Evolutionary conservation across 768 basidiomycete species (phyloP).

Genomic region (Fistulinella prunicolor): DNA sequence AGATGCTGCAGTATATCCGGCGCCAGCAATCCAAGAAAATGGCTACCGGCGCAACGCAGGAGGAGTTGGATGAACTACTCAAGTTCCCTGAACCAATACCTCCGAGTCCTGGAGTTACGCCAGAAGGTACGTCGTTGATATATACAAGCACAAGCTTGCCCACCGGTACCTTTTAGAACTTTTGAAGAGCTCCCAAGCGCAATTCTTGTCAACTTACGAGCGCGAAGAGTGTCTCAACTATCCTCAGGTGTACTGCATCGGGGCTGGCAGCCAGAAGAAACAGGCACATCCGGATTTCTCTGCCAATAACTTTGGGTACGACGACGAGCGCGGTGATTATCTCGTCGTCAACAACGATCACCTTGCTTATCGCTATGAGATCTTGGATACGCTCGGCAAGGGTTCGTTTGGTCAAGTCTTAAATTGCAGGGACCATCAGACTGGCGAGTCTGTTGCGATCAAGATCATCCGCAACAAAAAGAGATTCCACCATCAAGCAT

Average conservation of each 20-base stretch:
- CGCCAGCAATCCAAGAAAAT: constrained; percentile 88
- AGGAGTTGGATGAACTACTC: constrained; percentile 83
- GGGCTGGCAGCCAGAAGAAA: constrained; percentile 81
- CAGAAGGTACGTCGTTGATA: constrained; percentile 55
- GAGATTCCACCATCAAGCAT: constrained; percentile 95
- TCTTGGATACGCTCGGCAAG: constrained; percentile 90
- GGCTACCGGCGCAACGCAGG: constrained; percentile 77
- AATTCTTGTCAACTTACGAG: constrained; percentile 83
- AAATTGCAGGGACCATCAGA: constrained; percentile 91
- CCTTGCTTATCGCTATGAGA: constrained; percentile 94
- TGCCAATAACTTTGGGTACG: constrained; percentile 90
- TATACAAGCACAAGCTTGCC: not conserved
- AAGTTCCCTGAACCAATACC: constrained; percentile 89
- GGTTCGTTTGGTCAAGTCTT: constrained; percentile 98
- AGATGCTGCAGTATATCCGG: constrained; percentile 93
- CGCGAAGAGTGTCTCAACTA: constrained; percentile 89
- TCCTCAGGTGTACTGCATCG: constrained; percentile 78
- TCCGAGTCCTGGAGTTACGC: constrained; percentile 62
- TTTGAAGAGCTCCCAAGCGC: constrained; percentile 61
- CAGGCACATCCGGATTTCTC: constrained; percentile 67
- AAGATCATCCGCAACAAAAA: constrained; percentile 99
- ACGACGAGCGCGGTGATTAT: constrained; percentile 98
- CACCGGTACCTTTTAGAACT: constrained; percentile 44
- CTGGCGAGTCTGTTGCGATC: constrained; percentile 94
- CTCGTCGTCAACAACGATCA: constrained; percentile 88